These are phyloP conservation scores for Dothideomycetidae sp. DNA, from an alignment of 2,329 filamentous ascomycete species.

Conservation along the genomic window DNA sequence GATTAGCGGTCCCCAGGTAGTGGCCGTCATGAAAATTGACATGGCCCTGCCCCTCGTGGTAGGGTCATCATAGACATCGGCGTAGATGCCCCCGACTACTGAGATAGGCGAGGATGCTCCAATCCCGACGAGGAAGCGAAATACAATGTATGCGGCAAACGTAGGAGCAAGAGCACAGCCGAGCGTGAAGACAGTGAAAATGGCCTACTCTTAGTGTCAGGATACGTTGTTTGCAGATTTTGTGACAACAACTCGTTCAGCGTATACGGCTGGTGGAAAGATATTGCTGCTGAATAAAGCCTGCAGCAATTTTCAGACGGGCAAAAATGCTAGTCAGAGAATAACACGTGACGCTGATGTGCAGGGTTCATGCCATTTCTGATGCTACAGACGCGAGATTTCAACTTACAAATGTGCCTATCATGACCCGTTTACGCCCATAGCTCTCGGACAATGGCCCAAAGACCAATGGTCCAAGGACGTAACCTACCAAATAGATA, in stretches of 20 bases:
- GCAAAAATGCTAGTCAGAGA: too few relatives aligned
- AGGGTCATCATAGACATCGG: constrained; percentile 49
- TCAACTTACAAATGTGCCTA: constrained; percentile 35
- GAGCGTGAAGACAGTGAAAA: constrained; percentile 33
- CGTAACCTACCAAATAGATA: constrained; percentile 37
- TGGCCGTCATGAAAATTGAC: constrained; percentile 51
- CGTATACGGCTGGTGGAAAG: too few relatives aligned
- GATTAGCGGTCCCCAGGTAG: constrained; percentile 51
- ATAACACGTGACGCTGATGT: too few relatives aligned
- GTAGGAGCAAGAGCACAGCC: constrained; percentile 31
- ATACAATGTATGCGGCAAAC: constrained; percentile 30
- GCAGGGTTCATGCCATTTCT: too few relatives aligned
- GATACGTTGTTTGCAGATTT: too few relatives aligned
- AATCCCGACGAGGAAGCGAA: constrained; percentile 31
- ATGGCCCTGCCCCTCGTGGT: constrained; percentile 44
- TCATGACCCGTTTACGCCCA: constrained; percentile 33
- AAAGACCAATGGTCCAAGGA: constrained; percentile 30
- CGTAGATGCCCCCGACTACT: constrained; percentile 46
- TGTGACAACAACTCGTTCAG: too few relatives aligned
- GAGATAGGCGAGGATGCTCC: constrained; percentile 38
- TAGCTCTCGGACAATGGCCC: constrained; percentile 32
- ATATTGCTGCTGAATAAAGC: too few relatives aligned
- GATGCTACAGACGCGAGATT: too few relatives aligned
- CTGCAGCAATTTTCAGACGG: too few relatives aligned
- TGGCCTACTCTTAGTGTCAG: too few relatives aligned